phyloP scores from a whole-genome alignment of 352 stramenopile species.

The Thraustotheca clavata region DNA sequence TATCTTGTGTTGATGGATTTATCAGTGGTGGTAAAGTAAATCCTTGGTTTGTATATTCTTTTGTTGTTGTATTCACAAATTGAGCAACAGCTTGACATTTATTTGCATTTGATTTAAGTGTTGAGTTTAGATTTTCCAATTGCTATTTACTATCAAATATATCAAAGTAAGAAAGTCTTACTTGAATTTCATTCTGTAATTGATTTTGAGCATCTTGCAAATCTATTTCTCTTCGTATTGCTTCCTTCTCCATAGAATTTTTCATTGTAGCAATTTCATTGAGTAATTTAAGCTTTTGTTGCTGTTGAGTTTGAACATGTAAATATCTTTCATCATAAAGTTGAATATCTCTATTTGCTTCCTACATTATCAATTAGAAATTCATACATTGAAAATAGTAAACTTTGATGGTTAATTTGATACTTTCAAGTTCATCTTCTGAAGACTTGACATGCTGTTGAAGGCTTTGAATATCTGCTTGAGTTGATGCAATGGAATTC shows the following conservation, averaged over 20 bases:
- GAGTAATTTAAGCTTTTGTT: no score
- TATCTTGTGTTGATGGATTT: background rate
- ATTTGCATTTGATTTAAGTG: background rate
- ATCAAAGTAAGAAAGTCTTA: background rate
- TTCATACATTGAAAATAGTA: no score
- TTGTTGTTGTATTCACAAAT: slow-evolving; percentile 3
- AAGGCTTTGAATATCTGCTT: background rate
- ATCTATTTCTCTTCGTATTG: background rate
- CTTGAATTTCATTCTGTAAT: background rate
- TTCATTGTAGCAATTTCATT: background rate
- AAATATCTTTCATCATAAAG: no score
- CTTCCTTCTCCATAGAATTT: background rate
- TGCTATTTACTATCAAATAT: background rate
- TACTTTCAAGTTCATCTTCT: slow-evolving; percentile 4
- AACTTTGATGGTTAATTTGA: no score
- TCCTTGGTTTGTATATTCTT: background rate
- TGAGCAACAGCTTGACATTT: background rate
- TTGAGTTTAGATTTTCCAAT: background rate
- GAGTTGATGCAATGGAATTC: slow-evolving; percentile 1
- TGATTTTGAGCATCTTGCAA: background rate
- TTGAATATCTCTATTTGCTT: no score
- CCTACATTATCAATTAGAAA: no score
- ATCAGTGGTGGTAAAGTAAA: background rate
- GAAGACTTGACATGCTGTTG: background rate
- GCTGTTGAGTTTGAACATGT: no score